Conservation (phyloP, 2,329 filamentous ascomycete genomes). For the Fusarium mundagurra region DNA sequence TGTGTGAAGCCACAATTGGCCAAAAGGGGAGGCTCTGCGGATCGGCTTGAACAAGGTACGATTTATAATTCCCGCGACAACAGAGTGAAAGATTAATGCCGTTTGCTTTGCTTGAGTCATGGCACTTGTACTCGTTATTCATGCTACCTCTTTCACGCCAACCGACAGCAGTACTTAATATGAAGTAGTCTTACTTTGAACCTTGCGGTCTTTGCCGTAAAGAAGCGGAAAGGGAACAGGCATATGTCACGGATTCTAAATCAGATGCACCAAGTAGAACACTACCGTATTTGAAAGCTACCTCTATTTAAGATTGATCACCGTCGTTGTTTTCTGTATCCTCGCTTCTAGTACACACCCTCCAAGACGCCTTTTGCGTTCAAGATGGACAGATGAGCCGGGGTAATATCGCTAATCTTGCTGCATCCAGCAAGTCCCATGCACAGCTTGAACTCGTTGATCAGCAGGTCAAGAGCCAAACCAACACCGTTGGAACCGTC, state of each 20-base stretch:
- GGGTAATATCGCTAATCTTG: neutral
- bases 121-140: neutral
- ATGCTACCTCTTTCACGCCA: neutral
- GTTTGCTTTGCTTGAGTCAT: too few relatives aligned
- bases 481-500: neutral
- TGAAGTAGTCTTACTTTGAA: fast-evolving
- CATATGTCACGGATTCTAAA: fast-evolving
- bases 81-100: neutral
- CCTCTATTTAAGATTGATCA: neutral
- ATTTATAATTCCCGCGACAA: neutral
- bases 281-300: fast-evolving
- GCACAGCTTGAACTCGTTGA: neutral
- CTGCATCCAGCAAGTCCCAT: neutral
- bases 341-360: neutral
- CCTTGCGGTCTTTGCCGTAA: fast-evolving
- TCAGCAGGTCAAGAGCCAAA: neutral
- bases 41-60: too few relatives aligned
- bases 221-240: neutral
- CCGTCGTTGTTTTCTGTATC: fast-evolving
- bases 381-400: neutral
- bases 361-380: neutral
- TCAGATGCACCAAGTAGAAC: fast-evolving
- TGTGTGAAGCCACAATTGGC: neutral
- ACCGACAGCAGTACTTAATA: too few relatives aligned
- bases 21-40: too few relatives aligned